Evolutionary conservation across 2,329 filamentous ascomycete species (phyloP).

Genomic region (Pseudocercospora eumusae): DNA sequence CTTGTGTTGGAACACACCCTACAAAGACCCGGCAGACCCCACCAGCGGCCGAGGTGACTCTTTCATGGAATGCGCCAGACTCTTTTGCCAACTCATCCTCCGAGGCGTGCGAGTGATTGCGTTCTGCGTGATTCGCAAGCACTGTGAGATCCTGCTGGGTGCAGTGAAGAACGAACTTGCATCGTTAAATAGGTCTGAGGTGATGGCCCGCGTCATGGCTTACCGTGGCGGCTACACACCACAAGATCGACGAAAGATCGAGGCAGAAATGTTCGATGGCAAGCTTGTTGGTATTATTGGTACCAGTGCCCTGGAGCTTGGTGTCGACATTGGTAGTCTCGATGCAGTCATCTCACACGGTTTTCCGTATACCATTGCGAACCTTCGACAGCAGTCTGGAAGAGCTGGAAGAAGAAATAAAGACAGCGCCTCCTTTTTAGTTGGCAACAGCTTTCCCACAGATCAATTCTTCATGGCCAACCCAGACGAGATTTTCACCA

Average conservation of each 20-base stretch:
- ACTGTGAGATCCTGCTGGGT: conserved; percentile 81
- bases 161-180: conserved; percentile 78
- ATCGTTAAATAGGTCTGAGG: conserved; percentile 70
- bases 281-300: conserved; percentile 91
- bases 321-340: conserved; percentile 90
- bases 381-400: conserved; percentile 90
- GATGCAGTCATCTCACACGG: conserved; percentile 93
- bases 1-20: conserved; percentile 96
- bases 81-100: conserved; percentile 88
- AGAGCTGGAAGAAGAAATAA: conserved; percentile 89
- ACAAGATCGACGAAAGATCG: conserved; percentile 83
- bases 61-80: conserved; percentile 78
- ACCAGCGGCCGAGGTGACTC: conserved; percentile 82
- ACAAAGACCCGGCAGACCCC: conserved; percentile 83
- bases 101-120: conserved; percentile 89
- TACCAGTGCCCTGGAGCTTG: conserved; percentile 88
- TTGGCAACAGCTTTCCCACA: conserved; percentile 85
- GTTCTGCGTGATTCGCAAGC: conserved; percentile 83
- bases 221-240: conserved; percentile 95
- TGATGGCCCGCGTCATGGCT: conserved; percentile 81
- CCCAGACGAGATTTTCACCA: conserved; percentile 88
- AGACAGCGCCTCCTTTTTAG: conserved; percentile 84
- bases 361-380: conserved; percentile 94
- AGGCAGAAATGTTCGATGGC: conserved; percentile 95
- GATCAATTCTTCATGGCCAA: conserved; percentile 98